Evolutionary conservation across 768 basidiomycete species (phyloP).

Genomic region (Exidia glandulosa): DNA sequence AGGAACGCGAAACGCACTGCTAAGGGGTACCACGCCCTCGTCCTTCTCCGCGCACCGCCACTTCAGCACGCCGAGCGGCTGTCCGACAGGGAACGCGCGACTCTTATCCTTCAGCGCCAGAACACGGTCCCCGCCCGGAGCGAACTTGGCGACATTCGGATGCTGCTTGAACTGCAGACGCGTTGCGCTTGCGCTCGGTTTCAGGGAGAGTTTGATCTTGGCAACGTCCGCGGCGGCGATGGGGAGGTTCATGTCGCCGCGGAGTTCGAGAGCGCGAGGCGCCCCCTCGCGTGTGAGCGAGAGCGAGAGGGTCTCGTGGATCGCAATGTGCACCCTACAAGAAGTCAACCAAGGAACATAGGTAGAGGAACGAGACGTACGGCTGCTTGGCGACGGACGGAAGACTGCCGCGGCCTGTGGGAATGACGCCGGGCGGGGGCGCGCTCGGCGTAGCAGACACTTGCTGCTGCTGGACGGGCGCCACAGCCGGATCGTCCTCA

Average conservation of each 20-base stretch:
- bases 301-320: constrained; percentile 75
- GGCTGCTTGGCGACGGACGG: constrained; percentile 69
- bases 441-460: too few species aligned
- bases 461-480: too few species aligned
- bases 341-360: too few species aligned
- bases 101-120: constrained; percentile 78
- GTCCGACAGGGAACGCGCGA: constrained; percentile 77
- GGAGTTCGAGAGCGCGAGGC: constrained; percentile 77
- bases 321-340: constrained; percentile 69
- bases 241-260: constrained; percentile 85
- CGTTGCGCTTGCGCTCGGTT: constrained; percentile 15
- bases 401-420: constrained; percentile 58
- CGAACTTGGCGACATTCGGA: not conserved
- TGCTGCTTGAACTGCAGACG: too few species aligned
- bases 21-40: constrained; percentile 78
- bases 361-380: too few species aligned
- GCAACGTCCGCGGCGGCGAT: not conserved
- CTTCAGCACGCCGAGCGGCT: constrained; percentile 80
- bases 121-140: constrained; percentile 41
- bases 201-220: not conserved
- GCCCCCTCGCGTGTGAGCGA: constrained; percentile 85
- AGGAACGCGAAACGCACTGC: too few species aligned
- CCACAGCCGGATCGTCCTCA: too few species aligned
- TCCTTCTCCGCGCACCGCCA: constrained; percentile 90
- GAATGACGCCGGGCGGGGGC: too few species aligned